Evolutionary conservation across 2,329 filamentous ascomycete genomes (phyloP).

Genomic region (Gaeumannomyces tritici): DNA sequence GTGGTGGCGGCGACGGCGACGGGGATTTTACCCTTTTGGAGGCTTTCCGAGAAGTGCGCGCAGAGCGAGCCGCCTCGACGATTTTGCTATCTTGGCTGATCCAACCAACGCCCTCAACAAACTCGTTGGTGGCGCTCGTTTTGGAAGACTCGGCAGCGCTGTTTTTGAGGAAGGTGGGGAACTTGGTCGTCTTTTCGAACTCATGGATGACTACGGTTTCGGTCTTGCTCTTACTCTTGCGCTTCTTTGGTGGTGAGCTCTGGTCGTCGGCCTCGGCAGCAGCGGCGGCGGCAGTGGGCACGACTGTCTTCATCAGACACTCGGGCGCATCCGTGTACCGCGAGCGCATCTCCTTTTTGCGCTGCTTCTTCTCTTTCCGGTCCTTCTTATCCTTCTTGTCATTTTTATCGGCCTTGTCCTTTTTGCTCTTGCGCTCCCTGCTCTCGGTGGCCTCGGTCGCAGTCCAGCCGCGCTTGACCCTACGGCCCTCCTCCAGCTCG

Average conservation of each 20-base stretch:
- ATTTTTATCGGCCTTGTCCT: constrained; percentile 28
- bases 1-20: constrained; percentile 11
- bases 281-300: constrained; percentile 34
- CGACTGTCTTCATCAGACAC: constrained; percentile 72
- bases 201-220: constrained; percentile 70
- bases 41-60: constrained; percentile 11
- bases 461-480: constrained; percentile 85
- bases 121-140: constrained; percentile 41
- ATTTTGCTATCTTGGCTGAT: constrained; percentile 69
- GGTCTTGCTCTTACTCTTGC: constrained; percentile 30
- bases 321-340: constrained; percentile 76
- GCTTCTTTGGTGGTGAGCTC: constrained; percentile 45
- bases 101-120: constrained; percentile 82
- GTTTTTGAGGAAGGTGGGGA: constrained; percentile 69
- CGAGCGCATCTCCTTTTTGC: constrained; percentile 52
- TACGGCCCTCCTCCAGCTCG: constrained; percentile 62
- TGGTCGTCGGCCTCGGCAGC: constrained; percentile 23
- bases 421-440: constrained; percentile 33
- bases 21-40: constrained; percentile 11
- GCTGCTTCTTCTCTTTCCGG: constrained; percentile 44
- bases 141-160: constrained; percentile 31
- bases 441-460: constrained; percentile 46
- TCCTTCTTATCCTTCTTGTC: constrained; percentile 37
- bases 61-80: constrained; percentile 49
- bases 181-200: constrained; percentile 75